Conservation (phyloP, 2,329 filamentous ascomycete genomes). For the Pseudopyrenochaeta lycopersici region DNA sequence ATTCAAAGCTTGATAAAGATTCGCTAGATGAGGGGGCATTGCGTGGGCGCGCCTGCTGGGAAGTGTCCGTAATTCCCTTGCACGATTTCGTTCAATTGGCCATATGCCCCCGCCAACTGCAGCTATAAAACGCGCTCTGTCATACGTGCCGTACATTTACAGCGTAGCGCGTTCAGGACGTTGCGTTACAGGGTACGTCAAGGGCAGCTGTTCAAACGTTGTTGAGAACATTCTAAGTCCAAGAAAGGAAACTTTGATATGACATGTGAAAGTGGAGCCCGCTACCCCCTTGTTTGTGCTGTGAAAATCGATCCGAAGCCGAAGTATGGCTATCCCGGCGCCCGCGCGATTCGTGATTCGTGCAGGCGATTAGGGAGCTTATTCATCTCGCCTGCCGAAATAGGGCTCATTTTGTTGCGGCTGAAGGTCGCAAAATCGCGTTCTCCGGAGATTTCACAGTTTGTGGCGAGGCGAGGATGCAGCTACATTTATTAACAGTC, state of each 20-base stretch:
- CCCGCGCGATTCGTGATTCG: conserved; percentile 15
- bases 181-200: conserved; percentile 12
- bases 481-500: conserved; percentile 1
- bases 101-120: background rate
- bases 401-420: conserved; percentile 13
- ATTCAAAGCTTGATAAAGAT: too few relatives aligned
- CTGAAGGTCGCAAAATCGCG: conserved; percentile 1
- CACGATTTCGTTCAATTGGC: conserved; percentile 6
- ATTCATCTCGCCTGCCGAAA: conserved; percentile 9
- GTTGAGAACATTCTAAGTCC: conserved; percentile 15
- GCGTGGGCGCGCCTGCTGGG: background rate
- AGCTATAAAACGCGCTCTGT: conserved; percentile 10
- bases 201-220: conserved; percentile 10
- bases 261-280: conserved; percentile 30
- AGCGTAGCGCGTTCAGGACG: conserved; percentile 8
- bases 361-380: conserved; percentile 10
- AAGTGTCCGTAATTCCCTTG: background rate
- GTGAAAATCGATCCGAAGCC: background rate
- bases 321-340: conserved; percentile 1
- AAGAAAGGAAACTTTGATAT: conserved; percentile 7
- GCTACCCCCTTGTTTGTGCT: background rate
- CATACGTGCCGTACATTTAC: conserved; percentile 16
- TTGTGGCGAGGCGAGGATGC: background rate
- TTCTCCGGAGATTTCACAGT: background rate
- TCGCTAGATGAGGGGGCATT: background rate